These are phyloP conservation scores for Aureobasidium mangrovei DNA, from an alignment of 2,329 filamentous ascomycete genomes.

Conservation along the genomic window DNA sequence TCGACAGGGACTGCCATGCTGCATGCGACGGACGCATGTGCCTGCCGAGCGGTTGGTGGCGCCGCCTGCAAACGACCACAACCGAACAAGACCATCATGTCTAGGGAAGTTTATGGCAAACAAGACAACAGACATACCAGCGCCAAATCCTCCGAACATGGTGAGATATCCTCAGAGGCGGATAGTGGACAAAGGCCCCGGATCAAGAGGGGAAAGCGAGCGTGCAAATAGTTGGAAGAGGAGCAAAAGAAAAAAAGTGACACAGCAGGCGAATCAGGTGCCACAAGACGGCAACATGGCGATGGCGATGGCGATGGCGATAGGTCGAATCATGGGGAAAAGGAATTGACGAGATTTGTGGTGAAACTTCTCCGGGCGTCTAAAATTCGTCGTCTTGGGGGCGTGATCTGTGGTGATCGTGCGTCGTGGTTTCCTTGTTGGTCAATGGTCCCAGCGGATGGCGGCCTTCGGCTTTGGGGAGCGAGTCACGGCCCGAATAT, in stretches of 20 bases:
- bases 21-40: background rate
- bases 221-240: background rate
- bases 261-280: conserved; percentile 2
- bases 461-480: background rate
- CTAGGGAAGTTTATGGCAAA: background rate
- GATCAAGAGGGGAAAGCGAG: background rate
- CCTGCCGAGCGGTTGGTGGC: background rate
- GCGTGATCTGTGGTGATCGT: background rate
- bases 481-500: conserved; percentile 6
- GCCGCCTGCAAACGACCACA: background rate
- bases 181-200: background rate
- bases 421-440: background rate
- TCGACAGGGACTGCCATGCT: background rate
- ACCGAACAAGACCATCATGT: background rate
- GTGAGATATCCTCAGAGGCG: background rate
- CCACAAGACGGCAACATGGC: conserved; percentile 7
- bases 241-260: background rate
- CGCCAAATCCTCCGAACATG: conserved; percentile 11
- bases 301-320: background rate
- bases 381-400: background rate
- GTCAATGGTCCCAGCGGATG: background rate
- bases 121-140: conserved; percentile 12
- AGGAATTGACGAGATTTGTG: conserved; percentile 1
- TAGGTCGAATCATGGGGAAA: background rate
- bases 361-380: background rate